These are phyloP conservation scores for Isabelozyma pseudorhagii DNA, from an alignment of 805 yeast species.

Conservation along the genomic window DNA sequence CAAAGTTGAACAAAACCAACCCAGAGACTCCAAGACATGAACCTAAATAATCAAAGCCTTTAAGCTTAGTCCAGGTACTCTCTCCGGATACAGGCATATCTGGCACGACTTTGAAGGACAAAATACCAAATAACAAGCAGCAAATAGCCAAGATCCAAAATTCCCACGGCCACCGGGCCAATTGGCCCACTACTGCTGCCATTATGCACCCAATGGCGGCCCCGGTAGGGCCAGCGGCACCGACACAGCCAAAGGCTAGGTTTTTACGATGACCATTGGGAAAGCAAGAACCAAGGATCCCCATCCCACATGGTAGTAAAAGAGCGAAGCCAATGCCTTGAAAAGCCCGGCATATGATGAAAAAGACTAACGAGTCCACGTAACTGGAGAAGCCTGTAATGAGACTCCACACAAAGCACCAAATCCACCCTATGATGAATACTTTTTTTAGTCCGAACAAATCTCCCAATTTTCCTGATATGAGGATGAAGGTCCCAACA, in stretches of 20 bases:
- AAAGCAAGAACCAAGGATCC: conserved; percentile 46
- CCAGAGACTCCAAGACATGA: conserved; percentile 56
- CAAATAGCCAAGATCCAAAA: conserved; percentile 48
- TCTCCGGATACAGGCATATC: not conserved
- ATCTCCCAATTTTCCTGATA: conserved; percentile 72
- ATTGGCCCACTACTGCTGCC: conserved; percentile 45
- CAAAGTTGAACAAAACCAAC: conserved; percentile 60
- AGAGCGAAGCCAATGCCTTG: conserved; percentile 67
- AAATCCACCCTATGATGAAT: conserved; percentile 52
- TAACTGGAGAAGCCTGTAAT: conserved; percentile 58
- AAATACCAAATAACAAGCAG: conserved; percentile 24
- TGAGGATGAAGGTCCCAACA: conserved; percentile 67
- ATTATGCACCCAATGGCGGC: conserved; percentile 54
- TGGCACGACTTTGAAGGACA: conserved; percentile 40
- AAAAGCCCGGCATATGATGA: conserved; percentile 53
- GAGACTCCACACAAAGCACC: conserved; percentile 57
- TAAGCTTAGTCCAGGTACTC: conserved; percentile 1
- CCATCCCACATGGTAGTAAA: conserved; percentile 58
- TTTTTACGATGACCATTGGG: conserved; percentile 47
- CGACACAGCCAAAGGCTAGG: conserved; percentile 54
- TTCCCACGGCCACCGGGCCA: conserved; percentile 60
- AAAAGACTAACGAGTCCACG: conserved; percentile 46
- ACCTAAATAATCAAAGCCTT: conserved; percentile 20
- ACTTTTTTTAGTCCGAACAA: conserved; percentile 59
- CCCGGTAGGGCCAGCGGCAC: conserved; percentile 64